Percentiles rank a stretch among this genome's conserved stretches.
Evolutionary conservation across 2,329 filamentous ascomycete genomes (phyloP).

Genomic region (Helminthosporium solani): DNA sequence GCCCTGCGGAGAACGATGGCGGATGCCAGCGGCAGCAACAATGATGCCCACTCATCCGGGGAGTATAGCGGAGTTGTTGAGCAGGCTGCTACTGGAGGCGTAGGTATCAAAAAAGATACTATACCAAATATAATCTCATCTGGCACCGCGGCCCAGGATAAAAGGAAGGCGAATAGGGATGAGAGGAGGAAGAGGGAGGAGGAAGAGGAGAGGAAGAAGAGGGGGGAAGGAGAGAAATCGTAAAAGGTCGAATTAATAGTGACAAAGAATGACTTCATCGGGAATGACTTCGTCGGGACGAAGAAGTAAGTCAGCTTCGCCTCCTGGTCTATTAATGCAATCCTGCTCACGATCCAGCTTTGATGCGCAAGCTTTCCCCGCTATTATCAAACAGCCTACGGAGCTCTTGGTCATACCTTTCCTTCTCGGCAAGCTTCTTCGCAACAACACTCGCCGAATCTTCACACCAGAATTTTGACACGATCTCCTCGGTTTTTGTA

Average conservation of each 20-base stretch:
- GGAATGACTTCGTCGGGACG: background rate
- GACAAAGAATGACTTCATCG: background rate
- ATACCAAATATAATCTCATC: background rate
- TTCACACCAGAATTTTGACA: slow-evolving; percentile 22
- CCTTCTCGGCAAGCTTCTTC: slow-evolving; percentile 21
- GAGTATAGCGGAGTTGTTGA: background rate
- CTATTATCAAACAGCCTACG: slow-evolving; percentile 8
- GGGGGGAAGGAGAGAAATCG: background rate
- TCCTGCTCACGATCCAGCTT: no score
- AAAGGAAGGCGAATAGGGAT: no score
- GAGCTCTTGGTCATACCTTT: slow-evolving; percentile 19
- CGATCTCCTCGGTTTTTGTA: slow-evolving; percentile 14
- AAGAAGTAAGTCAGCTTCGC: background rate
- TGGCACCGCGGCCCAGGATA: background rate
- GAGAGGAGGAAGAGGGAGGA: background rate
- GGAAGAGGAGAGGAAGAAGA: background rate
- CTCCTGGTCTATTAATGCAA: background rate
- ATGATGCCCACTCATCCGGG: no score
- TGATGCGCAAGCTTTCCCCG: background rate
- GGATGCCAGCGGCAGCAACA: no score
- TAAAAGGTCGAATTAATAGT: background rate
- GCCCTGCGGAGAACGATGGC: no score
- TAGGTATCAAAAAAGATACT: background rate
- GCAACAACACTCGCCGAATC: slow-evolving; percentile 15
- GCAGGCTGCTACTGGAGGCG: background rate